Base-by-base conservation (phyloP, 2,329 filamentous ascomycete species). In the Phaeosphaeria sp. region DNA sequence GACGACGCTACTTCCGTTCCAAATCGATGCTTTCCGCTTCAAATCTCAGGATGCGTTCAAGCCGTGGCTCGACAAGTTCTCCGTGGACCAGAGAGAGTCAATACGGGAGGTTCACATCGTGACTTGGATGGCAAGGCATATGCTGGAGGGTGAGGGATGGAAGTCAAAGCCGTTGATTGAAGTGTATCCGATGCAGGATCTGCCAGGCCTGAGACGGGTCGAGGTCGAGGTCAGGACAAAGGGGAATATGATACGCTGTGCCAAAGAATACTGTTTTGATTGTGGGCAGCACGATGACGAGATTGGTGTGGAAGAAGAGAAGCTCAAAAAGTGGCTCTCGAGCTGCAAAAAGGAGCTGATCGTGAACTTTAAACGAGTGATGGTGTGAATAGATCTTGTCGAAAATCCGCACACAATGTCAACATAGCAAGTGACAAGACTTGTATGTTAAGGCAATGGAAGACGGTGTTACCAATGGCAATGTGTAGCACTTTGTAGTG, bases 1-100 rank as follows among this genome's bases (percentile, higher is more conserved):
- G 27, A 54, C 51, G 4, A n/a, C 36, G 13, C 42, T 58, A 9
- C 48, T 58, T 11, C 51, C 48, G 2, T 49, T 54, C 45, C n/a
- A 24, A 25, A 21, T 49, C 40, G 51, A 56, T 40, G 18, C 27
- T 2, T 51, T 56, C 40, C n/a, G 15, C n/a, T 55, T 50, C 53
- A 45, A 49, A 27, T 22, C 30, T 9, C 51, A 48, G 9, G 45
- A 47, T 21, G 36, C 44, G 9, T 43, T 53, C 21, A 7, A 21
- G 3, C 15, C 46, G 11, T 49, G 36, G 20, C 39, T 49, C n/a
- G 24, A 18, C 2, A 20, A 36, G 6, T 33, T 55, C 17, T 27
- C 2, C 11, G 6, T 13, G 4, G 18, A 33, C 4, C 46, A 45
- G 39, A 24, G 18, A n/a, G 25, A 3, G 9, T 20, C 22, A 2